Evolutionary conservation across 805 yeast species (phyloP), one percentile per base, ranked within the genome.

Genomic region (Pichia gijzeniarum): DNA sequence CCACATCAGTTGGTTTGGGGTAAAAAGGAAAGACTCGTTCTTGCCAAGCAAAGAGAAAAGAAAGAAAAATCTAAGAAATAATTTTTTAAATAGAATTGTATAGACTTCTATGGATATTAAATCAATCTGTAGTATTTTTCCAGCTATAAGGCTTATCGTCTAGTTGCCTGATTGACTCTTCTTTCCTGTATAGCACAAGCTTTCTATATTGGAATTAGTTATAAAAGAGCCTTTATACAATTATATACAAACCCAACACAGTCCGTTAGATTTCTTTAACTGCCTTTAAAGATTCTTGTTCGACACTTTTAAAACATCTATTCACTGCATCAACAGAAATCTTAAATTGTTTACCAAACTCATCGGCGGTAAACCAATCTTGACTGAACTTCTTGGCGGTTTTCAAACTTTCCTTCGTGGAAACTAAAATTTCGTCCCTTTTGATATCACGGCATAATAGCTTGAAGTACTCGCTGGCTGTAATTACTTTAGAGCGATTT

Each of bases 1-100:
- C 90, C 93, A 41, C 95, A 95, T 59, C 77, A 80, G 62, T 77
- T 89, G 59, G 76, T 75, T 38, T 82, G 78, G 74, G 96, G 96
- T 32, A 63, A 71, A 45, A 76, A 77, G 62, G 85, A 82, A 67
- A 78, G 95, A 71, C 63, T 74, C 37, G 91, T 87, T 47, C 81
- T 89, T 10, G 74, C 73, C 14, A 85, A 84, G 65, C 74, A 68
- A 50, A 70, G 73, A 56, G 75, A 64, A 51, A 63, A 64, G 56
- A 79, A 73, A 58, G 35, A 31, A 35, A 33, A 45, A 19, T 58
- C 54, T 35, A 59, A 54, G 53, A 58, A 57, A 39, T 51, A 44
- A 18, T 19, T 30, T 16, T 32, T 20, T 18, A 39, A 19, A 8
- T 20, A n/a, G n/a, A n/a, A n/a, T n/a, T 28, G 34, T 30, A 30